phyloP scores from a whole-genome alignment of 441 rosid species.

The Euphorbia corollata region DNA sequence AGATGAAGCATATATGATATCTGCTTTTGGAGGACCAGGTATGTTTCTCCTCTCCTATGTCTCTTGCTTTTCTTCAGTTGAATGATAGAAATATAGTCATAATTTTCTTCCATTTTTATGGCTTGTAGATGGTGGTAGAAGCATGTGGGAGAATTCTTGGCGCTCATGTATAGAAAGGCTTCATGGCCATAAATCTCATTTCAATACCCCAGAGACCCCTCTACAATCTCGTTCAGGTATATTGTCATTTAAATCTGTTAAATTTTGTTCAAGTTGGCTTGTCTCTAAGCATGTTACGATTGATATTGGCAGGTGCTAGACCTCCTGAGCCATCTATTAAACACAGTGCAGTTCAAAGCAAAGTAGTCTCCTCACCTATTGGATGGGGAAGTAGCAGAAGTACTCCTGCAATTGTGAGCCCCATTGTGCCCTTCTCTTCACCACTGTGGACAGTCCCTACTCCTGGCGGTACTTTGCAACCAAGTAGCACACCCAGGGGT shows the following conservation, averaged over 20 bases:
- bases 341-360: slow-evolving; percentile 43
- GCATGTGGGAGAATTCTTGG: slow-evolving; percentile 84
- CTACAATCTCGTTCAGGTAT: slow-evolving; percentile 65
- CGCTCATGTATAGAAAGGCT: slow-evolving; percentile 58
- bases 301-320: slow-evolving; percentile 33
- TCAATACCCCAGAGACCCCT: slow-evolving; percentile 57
- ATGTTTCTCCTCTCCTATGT: slow-evolving; percentile 21
- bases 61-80: neutral
- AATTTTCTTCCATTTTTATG: slow-evolving; percentile 19
- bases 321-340: slow-evolving; percentile 50
- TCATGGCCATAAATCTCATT: slow-evolving; percentile 46
- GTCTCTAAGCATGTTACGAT: slow-evolving; percentile 14
- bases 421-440: slow-evolving; percentile 70
- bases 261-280: slow-evolving; percentile 16
- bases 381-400: slow-evolving; percentile 49
- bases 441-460: slow-evolving; percentile 81
- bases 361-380: slow-evolving; percentile 44
- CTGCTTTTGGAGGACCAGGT: slow-evolving; percentile 98
- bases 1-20: slow-evolving; percentile 92
- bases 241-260: slow-evolving; percentile 10
- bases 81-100: slow-evolving; percentile 9
- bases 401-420: slow-evolving; percentile 43
- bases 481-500: slow-evolving; percentile 56
- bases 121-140: slow-evolving; percentile 68
- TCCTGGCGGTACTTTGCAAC: slow-evolving; percentile 52